Base-by-base conservation (phyloP, 164 flowering plant species). In the Umbilicus rupestris region DNA sequence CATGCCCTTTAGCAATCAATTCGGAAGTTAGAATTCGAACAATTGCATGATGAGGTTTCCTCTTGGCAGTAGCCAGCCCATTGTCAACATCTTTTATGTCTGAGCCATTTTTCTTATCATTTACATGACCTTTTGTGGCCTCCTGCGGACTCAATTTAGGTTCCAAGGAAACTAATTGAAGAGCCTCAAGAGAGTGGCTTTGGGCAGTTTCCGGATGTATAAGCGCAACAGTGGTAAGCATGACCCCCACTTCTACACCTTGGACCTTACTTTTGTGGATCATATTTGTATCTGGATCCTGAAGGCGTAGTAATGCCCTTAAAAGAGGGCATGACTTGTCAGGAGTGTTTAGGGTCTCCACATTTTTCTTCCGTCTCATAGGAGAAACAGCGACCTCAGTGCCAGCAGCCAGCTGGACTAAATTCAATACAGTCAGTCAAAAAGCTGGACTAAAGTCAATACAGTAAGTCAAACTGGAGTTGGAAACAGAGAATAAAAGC, bases 311-410 rank as follows among this genome's bases (percentile, higher is more conserved):
- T 22, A 84, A 76, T 66, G 86, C 89, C 78, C 74, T 89, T 30
- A 71, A 26, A 50, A 60, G 19, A 59, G 72, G 64, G 57, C 69
- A 64, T 26, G 71, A 79, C 66, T 69, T 72, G 19, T 69, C 65
- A 52, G 71, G 71, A 35, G 76, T 62, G 64, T 72, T 79, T 70
- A 68, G 62, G 62, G 17, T 14, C 30, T 76, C 30, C 65, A 39
- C 50, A 68, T 46, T 64, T 71, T 72, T 84, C 70, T 78, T 84
- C 15, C 99, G 89, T 67, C 84, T 79, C 79, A 89, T 95, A 63
- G 97, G 96, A 68, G 94, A 90, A 72, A 95, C 97, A 33, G 89
- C 89, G 70, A 95, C 97, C 85, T 95, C 97, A 77, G 91, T 83
- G 74, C 96, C 97, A 6, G 90, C 87, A 67, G 88, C 87, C 71